These are phyloP conservation scores for Mortierella sp. DNA, from an alignment of 371 early-diverging fungal genomes.

Conservation along the genomic window DNA sequence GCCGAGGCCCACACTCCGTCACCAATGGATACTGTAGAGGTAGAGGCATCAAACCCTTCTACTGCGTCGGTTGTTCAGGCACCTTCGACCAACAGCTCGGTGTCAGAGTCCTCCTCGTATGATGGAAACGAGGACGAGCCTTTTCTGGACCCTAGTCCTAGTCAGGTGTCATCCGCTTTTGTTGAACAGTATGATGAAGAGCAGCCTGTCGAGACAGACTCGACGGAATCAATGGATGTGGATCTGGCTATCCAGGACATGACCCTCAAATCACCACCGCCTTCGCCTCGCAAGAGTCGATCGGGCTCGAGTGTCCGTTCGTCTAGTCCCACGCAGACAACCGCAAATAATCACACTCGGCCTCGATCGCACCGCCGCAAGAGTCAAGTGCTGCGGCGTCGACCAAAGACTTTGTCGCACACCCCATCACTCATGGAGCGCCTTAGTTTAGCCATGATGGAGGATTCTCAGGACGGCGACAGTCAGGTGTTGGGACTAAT, in stretches of 20 bases:
- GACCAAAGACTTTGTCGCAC: too few relatives aligned
- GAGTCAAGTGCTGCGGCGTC: too few relatives aligned
- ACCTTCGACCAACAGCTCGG: too few relatives aligned
- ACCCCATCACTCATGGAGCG: constrained; percentile 7
- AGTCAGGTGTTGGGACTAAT: too few relatives aligned
- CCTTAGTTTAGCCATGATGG: not conserved
- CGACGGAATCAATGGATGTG: constrained; percentile 15
- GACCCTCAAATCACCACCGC: constrained; percentile 22
- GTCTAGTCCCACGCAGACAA: not conserved
- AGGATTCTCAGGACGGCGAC: too few relatives aligned
- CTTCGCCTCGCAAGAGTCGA: constrained; percentile 19
- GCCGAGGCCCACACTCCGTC: too few relatives aligned
- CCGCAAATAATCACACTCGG: not conserved
- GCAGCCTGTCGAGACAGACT: not conserved
- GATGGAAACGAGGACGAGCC: constrained; percentile 1
- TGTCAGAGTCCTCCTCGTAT: not conserved
- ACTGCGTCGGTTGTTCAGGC: not conserved
- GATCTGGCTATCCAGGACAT: constrained; percentile 26
- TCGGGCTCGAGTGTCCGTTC: too few relatives aligned
- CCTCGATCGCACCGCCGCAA: not conserved
- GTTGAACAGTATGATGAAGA: not conserved
- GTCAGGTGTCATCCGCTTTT: not conserved
- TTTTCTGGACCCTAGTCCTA: constrained; percentile 4
- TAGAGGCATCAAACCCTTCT: too few relatives aligned
- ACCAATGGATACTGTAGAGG: too few relatives aligned